A percentile compares a stretch with the other conserved stretches of the same genome.
Evolutionary conservation across 1,284 basidiomycete species (phyloP).

Genomic region (Naganishia cerealis): DNA sequence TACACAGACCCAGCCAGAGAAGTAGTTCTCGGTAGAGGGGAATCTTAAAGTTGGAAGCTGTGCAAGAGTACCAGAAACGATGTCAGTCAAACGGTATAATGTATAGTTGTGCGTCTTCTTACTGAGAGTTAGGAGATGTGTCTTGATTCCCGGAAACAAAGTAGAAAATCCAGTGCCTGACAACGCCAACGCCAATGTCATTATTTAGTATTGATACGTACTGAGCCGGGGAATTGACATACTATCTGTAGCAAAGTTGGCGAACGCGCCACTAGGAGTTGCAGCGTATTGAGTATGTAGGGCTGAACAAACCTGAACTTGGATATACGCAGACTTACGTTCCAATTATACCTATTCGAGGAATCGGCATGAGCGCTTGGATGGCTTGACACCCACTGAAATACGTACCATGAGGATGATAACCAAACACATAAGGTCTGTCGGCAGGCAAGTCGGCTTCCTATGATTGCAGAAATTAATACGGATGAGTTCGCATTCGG

Average conservation of each 20-base stretch:
- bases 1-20: constrained; percentile 80
- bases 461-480: constrained; percentile 50
- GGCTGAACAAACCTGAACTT: background rate
- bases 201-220: background rate
- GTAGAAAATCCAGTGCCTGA: constrained; percentile 86
- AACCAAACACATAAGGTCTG: constrained; percentile 91
- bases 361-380: background rate
- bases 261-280: constrained; percentile 74
- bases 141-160: constrained; percentile 84
- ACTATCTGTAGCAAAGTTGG: constrained; percentile 92
- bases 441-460: constrained; percentile 86
- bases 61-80: constrained; percentile 19
- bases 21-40: constrained; percentile 92
- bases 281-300: background rate
- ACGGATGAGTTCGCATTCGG: background rate
- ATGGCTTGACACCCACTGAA: background rate
- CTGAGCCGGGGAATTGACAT: constrained; percentile 36
- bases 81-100: background rate
- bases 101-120: constrained; percentile 24
- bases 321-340: constrained; percentile 62
- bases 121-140: constrained; percentile 85
- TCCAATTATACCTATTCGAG: constrained; percentile 73
- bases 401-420: constrained; percentile 84
- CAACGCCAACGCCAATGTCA: background rate
- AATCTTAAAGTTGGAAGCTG: constrained; percentile 78